These are phyloP conservation scores for Solanum sejunctum DNA, from an alignment of 257 asterid genomes.

Conservation along the genomic window DNA sequence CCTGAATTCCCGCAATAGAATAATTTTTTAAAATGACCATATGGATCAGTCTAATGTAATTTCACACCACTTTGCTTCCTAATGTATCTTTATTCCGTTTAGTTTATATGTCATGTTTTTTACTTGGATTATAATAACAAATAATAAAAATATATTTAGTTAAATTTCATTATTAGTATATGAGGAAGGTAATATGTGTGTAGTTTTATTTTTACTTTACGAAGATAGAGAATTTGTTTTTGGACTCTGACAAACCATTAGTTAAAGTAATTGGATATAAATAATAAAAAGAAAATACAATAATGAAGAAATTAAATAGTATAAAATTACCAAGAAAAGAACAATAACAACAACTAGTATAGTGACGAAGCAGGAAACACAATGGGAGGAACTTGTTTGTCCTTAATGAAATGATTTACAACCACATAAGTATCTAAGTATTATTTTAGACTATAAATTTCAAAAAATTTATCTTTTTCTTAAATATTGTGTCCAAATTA, in stretches of 20 bases:
- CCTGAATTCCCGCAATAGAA: background rate
- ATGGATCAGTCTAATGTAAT: background rate
- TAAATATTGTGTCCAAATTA: too few relatives aligned
- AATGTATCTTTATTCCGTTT: background rate
- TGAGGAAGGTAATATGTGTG: background rate
- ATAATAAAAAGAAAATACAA: background rate
- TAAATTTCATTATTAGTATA: background rate
- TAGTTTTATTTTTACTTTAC: background rate
- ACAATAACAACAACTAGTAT: background rate
- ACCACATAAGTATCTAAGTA: too few relatives aligned
- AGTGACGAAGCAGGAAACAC: background rate
- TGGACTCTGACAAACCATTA: background rate
- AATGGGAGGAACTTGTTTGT: too few relatives aligned
- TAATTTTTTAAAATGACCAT: background rate
- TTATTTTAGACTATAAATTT: too few relatives aligned
- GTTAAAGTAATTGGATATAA: background rate
- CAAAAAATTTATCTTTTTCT: too few relatives aligned
- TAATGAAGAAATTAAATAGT: background rate
- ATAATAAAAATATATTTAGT: background rate
- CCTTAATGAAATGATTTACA: too few relatives aligned
- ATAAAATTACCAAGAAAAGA: background rate
- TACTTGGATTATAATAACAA: background rate
- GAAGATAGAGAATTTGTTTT: rapidly evolving
- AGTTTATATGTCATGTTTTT: background rate
- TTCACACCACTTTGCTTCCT: background rate